A percentile compares a stretch with the other conserved stretches of the same genome.
phyloP scores from a whole-genome alignment of 495 filamentous ascomycete species.

The Talaromyces thailandensis region DNA sequence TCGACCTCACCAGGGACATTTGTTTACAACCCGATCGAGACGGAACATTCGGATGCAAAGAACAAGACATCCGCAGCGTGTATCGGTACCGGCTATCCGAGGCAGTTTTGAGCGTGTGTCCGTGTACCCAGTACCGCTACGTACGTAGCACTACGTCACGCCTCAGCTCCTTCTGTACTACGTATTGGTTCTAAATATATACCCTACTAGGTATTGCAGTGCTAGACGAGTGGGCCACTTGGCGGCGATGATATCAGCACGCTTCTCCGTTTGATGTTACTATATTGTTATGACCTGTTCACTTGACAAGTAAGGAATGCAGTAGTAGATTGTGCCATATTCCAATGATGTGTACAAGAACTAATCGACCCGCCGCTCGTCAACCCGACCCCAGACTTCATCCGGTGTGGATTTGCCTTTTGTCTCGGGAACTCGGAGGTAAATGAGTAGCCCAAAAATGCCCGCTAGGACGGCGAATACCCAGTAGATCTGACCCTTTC shows the following conservation, averaged over 20 bases:
- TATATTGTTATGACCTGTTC: neutral
- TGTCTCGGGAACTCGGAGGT: conserved; percentile 70
- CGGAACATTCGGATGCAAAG: neutral
- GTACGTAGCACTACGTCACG: neutral
- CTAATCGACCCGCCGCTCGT: conserved; percentile 14
- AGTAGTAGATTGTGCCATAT: neutral
- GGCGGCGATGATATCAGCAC: neutral
- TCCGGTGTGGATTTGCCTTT: conserved; percentile 70
- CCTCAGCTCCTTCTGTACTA: neutral
- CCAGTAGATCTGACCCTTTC: conserved; percentile 77
- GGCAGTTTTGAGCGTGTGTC: neutral
- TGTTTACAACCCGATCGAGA: neutral
- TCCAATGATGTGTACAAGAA: neutral
- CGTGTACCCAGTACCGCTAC: neutral
- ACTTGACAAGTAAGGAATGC: neutral
- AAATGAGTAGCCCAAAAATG: conserved; percentile 57
- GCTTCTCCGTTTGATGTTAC: neutral
- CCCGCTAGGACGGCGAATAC: conserved; percentile 69
- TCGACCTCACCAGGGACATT: neutral
- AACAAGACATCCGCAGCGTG: neutral
- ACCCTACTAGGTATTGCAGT: too few relatives aligned
- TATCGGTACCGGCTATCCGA: neutral
- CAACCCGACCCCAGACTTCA: conserved; percentile 73
- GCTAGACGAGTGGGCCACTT: neutral
- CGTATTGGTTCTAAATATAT: neutral